Evolutionary conservation across 768 basidiomycete genomes (phyloP).

Genomic region (Russula griseocarnosa): DNA sequence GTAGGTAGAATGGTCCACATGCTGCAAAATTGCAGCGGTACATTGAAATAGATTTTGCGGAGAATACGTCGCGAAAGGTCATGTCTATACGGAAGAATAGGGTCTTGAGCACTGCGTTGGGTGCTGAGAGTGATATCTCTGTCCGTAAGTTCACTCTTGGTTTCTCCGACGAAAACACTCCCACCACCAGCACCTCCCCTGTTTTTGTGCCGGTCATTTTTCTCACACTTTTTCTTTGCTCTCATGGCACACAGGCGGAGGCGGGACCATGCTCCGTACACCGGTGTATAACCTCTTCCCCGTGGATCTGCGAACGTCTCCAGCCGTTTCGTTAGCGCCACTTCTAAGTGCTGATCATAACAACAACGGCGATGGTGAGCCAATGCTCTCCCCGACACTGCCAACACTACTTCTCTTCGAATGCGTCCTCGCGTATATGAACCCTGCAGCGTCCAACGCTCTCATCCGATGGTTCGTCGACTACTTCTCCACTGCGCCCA

Average conservation of each 20-base stretch:
- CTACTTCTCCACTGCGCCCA: constrained; percentile 38
- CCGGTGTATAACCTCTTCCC: constrained; percentile 67
- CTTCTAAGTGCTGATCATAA: constrained; percentile 31
- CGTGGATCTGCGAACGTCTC: constrained; percentile 65
- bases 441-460: constrained; percentile 50
- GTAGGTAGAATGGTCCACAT: constrained; percentile 51
- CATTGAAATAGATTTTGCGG: constrained; percentile 88
- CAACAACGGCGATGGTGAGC: constrained; percentile 5
- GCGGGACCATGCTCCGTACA: constrained; percentile 57
- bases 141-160: constrained; percentile 37
- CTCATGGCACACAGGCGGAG: constrained; percentile 44
- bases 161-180: not conserved
- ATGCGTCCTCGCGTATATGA: constrained; percentile 90
- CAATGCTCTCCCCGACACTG: constrained; percentile 52
- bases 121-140: constrained; percentile 41
- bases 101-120: constrained; percentile 50
- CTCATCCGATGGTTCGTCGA: constrained; percentile 73
- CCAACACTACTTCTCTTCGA: constrained; percentile 90
- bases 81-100: constrained; percentile 71
- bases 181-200: too few relatives aligned
- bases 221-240: not conserved
- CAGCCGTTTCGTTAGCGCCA: constrained; percentile 45
- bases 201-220: not conserved
- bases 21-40: constrained; percentile 54
- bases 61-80: constrained; percentile 78